A percentile compares a stretch with the other conserved stretches of the same genome.
phyloP scores from a whole-genome alignment of 2,329 filamentous ascomycete genomes.

The Knoxdaviesia capensis region DNA sequence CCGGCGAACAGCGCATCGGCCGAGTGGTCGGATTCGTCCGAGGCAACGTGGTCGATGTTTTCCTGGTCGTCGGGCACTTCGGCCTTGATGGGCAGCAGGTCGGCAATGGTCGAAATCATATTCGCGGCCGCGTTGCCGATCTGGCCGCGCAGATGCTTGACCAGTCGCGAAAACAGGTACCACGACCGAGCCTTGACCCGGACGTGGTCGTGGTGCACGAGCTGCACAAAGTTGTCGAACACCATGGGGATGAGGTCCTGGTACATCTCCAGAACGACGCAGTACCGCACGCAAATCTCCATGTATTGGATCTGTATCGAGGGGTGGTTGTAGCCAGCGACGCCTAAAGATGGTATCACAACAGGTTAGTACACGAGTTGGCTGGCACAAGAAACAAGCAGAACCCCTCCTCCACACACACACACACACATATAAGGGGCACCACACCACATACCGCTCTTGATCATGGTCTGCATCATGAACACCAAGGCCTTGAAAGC shows the following conservation, averaged over 20 bases:
- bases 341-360: conserved; percentile 27
- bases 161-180: conserved; percentile 89
- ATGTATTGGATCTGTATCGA: conserved; percentile 91
- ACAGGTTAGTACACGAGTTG: background rate
- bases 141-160: conserved; percentile 67
- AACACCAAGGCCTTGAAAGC: conserved; percentile 66
- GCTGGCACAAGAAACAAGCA: conserved; percentile 1
- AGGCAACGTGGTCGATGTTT: conserved; percentile 82
- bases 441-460: conserved; percentile 45
- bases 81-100: conserved; percentile 77
- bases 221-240: conserved; percentile 74
- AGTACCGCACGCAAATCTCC: conserved; percentile 94
- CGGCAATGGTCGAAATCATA: conserved; percentile 74
- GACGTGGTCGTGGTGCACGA: conserved; percentile 74
- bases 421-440: conserved; percentile 3
- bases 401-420: conserved; percentile 4
- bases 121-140: conserved; percentile 81
- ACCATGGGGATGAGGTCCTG: conserved; percentile 64
- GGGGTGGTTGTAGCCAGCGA: conserved; percentile 71
- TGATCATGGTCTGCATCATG: conserved; percentile 93
- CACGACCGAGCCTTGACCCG: conserved; percentile 81
- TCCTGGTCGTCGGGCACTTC: conserved; percentile 61
- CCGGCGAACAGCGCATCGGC: conserved; percentile 81
- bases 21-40: conserved; percentile 75
- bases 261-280: conserved; percentile 77